phyloP scores from a whole-genome alignment of 176 grass and related monocot species.

The Urochloa ruziziensis region DNA sequence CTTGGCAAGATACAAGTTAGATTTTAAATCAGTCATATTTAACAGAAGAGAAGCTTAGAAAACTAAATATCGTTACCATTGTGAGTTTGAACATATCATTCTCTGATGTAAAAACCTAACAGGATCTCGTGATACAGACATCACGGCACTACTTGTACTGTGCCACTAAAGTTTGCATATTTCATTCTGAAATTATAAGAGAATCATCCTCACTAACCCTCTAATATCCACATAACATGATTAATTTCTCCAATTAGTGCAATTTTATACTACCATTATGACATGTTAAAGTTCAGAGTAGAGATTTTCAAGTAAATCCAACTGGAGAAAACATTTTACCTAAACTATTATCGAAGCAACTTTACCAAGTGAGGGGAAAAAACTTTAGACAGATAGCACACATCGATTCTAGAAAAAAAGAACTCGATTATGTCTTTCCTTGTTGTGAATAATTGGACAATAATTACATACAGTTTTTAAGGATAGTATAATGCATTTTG shows the following conservation, averaged over 20 bases:
- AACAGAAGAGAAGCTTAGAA: background rate
- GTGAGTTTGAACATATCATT: background rate
- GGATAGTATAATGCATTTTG: background rate
- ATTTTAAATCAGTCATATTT: background rate
- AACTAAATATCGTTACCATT: background rate
- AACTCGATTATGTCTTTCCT: background rate
- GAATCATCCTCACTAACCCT: background rate
- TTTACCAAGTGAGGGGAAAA: constrained; percentile 1
- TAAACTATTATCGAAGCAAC: background rate
- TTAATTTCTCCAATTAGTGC: background rate
- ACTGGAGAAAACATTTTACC: background rate
- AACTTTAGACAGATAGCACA: background rate
- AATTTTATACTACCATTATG: background rate
- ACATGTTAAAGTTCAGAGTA: constrained; percentile 1
- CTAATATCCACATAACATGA: background rate
- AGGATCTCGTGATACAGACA: background rate
- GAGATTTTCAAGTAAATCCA: background rate
- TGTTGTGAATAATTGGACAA: background rate
- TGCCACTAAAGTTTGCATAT: background rate
- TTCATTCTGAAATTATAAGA: background rate
- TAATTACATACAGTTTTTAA: constrained; percentile 2
- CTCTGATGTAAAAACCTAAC: constrained; percentile 2
- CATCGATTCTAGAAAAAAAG: background rate
- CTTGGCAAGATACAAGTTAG: background rate
- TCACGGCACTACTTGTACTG: background rate